Percentiles rank a stretch among this genome's conserved stretches.
These are phyloP conservation scores for Neonectria neomacrospora DNA, from an alignment of 2,329 filamentous ascomycete species.

Conservation along the genomic window DNA sequence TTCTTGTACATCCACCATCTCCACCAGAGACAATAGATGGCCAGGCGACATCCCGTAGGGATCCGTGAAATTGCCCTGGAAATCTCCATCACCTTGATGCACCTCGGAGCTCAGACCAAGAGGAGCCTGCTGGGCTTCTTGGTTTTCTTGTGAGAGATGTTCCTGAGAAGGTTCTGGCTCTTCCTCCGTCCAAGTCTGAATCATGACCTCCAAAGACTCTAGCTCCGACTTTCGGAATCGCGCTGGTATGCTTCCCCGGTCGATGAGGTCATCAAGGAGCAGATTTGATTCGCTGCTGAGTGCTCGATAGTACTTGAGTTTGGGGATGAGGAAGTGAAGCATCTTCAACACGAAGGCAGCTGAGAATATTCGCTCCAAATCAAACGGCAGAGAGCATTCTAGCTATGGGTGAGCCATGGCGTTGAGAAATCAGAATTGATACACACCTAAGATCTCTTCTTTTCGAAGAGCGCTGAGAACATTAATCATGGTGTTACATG, in stretches of 20 bases:
- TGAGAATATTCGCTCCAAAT: constrained; percentile 24
- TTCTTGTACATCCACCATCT: constrained; percentile 17
- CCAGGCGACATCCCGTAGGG: constrained; percentile 16
- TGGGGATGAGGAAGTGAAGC: constrained; percentile 17
- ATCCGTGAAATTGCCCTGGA: constrained; percentile 5
- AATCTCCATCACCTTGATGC: not conserved
- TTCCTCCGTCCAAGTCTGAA: constrained; percentile 18
- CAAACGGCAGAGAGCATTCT: constrained; percentile 24
- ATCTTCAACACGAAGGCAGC: constrained; percentile 20
- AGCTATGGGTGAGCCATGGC: not conserved
- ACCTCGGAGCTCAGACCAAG: not conserved
- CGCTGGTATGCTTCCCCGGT: constrained; percentile 17
- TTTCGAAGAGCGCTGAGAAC: constrained; percentile 8
- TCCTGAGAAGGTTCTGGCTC: not conserved
- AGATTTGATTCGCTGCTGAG: constrained; percentile 9
- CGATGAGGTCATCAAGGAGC: constrained; percentile 17
- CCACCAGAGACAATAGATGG: constrained; percentile 14
- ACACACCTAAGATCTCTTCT: constrained; percentile 18
- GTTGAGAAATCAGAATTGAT: not conserved
- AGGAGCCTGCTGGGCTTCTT: not conserved
- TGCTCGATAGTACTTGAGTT: constrained; percentile 10
- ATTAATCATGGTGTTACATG: constrained; percentile 18
- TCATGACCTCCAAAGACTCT: constrained; percentile 17
- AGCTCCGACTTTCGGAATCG: constrained; percentile 19
- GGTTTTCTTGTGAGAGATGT: not conserved